phyloP scores from a whole-genome alignment of 139 green algal genomes.

The Yamagishiella unicocca region DNA sequence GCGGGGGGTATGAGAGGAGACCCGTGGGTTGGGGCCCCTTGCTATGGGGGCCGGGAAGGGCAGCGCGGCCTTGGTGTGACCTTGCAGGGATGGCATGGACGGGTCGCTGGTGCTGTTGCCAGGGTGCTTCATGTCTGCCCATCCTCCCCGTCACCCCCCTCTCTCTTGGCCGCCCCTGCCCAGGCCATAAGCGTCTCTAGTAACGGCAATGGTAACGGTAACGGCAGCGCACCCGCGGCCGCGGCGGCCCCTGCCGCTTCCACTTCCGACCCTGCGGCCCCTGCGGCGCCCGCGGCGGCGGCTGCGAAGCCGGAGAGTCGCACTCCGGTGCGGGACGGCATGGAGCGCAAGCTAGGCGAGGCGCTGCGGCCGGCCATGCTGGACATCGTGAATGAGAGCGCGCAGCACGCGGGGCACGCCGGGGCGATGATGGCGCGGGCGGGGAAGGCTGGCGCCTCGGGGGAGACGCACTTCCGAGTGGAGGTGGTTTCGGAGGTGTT shows the following conservation, averaged over 20 bases:
- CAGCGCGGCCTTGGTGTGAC: too few relatives aligned
- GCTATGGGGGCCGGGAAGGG: too few relatives aligned
- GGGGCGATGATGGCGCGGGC: slow-evolving; percentile 1
- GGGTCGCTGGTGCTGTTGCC: too few relatives aligned
- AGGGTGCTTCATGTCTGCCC: too few relatives aligned
- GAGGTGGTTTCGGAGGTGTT: slow-evolving; percentile 55
- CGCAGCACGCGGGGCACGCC: slow-evolving; percentile 56
- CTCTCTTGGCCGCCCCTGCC: too few relatives aligned
- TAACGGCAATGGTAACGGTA: slow-evolving; percentile 17
- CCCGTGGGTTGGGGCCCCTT: too few relatives aligned
- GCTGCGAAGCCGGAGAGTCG: slow-evolving; percentile 6
- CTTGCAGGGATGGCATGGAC: too few relatives aligned
- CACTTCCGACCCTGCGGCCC: not conserved
- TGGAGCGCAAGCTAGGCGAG: slow-evolving; percentile 55
- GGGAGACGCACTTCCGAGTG: slow-evolving; percentile 64
- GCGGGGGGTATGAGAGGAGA: too few relatives aligned
- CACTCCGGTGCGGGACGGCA: slow-evolving; percentile 53
- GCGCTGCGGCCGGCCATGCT: slow-evolving; percentile 44
- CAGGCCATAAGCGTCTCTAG: too few relatives aligned
- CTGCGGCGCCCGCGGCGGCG: not conserved
- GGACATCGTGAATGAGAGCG: slow-evolving; percentile 52
- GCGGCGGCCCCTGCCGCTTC: not conserved
- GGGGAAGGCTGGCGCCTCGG: slow-evolving; percentile 49
- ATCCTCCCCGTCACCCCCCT: too few relatives aligned
- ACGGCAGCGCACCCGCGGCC: not conserved